A percentile compares a stretch with the other conserved stretches of the same genome.
Evolutionary conservation across 306 rosid genomes (phyloP).

Genomic region (Fragaria ananassa): DNA sequence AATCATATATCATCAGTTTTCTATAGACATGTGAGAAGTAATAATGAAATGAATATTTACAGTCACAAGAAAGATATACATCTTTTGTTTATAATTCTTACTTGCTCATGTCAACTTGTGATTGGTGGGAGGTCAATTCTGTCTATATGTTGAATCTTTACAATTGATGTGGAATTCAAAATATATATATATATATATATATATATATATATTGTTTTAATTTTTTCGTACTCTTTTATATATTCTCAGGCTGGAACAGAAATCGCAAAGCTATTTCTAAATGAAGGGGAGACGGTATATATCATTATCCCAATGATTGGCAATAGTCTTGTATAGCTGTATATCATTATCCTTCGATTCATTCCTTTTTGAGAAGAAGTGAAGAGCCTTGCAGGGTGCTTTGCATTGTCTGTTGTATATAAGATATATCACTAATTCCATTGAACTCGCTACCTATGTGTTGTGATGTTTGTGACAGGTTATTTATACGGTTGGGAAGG

Average conservation of each 20-base stretch:
- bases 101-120: background rate
- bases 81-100: background rate
- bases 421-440: background rate
- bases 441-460: conserved; percentile 7
- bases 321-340: background rate
- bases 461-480: conserved; percentile 51
- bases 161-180: background rate
- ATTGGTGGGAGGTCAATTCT: background rate
- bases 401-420: background rate
- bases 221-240: conserved; percentile 28
- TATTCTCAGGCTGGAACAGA: conserved; percentile 89
- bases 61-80: background rate
- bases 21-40: background rate
- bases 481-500: conserved; percentile 92
- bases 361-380: background rate
- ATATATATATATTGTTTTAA: background rate
- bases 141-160: background rate
- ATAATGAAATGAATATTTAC: background rate
- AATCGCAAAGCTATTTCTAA: conserved; percentile 81
- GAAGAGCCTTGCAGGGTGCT: background rate
- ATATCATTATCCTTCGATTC: background rate
- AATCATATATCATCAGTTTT: background rate
- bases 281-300: conserved; percentile 77
- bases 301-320: background rate
- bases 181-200: too few species aligned